phyloP scores from a whole-genome alignment of 352 stramenopile species.

The Phytophthora agathidicida region DNA sequence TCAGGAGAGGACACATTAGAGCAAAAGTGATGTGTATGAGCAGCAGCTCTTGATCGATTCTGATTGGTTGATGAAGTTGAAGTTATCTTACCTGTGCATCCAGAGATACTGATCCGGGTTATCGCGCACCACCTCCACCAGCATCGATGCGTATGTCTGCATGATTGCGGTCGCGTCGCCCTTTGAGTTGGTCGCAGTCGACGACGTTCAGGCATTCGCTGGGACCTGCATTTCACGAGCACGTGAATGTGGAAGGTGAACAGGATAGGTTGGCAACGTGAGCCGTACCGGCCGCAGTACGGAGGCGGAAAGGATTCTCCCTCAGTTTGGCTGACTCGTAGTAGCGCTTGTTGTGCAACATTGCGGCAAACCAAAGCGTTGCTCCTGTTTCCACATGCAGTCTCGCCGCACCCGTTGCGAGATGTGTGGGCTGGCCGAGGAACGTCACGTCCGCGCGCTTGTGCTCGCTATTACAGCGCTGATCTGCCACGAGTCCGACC shows the following conservation, averaged over 20 bases:
- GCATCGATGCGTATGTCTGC: slow-evolving; percentile 43
- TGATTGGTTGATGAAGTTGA: too few relatives aligned
- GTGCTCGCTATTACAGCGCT: slow-evolving; percentile 37
- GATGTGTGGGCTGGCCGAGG: slow-evolving; percentile 44
- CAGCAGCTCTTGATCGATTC: too few relatives aligned
- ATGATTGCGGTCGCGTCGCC: slow-evolving; percentile 23
- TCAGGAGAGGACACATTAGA: slow-evolving; percentile 14
- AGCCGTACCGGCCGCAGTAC: slow-evolving; percentile 35
- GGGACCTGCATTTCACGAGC: too few relatives aligned
- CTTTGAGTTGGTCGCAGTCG: neutral
- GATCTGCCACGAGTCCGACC: slow-evolving; percentile 57
- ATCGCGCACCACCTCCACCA: slow-evolving; percentile 40
- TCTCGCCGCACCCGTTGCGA: slow-evolving; percentile 48
- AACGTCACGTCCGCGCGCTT: slow-evolving; percentile 39
- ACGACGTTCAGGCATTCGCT: too few relatives aligned
- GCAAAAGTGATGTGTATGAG: slow-evolving; percentile 5
- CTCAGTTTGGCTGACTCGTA: slow-evolving; percentile 11
- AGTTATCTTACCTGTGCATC: too few relatives aligned
- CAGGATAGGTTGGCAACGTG: too few relatives aligned
- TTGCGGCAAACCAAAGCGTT: slow-evolving; percentile 52
- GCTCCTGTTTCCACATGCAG: slow-evolving; percentile 38
- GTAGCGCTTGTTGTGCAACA: slow-evolving; percentile 49
- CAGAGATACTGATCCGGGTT: slow-evolving; percentile 59
- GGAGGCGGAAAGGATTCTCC: slow-evolving; percentile 52
- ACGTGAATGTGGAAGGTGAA: too few relatives aligned